Base-by-base conservation (phyloP, 345 rosid genomes). In the Odontarrhena argentea region DNA sequence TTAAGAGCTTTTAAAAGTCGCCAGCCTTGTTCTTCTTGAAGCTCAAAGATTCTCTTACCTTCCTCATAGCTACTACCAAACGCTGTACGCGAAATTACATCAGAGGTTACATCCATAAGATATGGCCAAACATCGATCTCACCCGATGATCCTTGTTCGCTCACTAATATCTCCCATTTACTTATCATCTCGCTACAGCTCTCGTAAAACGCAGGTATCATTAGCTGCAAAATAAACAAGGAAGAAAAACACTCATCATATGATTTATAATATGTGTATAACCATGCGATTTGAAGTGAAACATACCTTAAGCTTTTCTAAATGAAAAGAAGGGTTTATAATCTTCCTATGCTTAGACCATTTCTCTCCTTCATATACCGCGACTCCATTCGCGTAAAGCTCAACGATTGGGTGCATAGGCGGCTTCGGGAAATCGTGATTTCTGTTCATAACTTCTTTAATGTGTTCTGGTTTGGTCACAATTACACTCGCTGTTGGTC, bases 11-110 rank as follows among this genome's bases (percentile, higher is more conserved):
- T 71, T 15, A 60, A 50, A 15, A 80, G 11, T 22, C 80, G 70
- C 7, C 52, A 18, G 53, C 75, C 75, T 71, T 82, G 87, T 56
- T 81, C 83, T 28, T 73, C 69, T 36, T 81, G 77, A 15, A 89
- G 77, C 53, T 77, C 69, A 54, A 89, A 89, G 62, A 85, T 84
- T 57, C 76, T 79, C 45, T 75, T 85, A 24, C 94, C 94, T 63
- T 85, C 96, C 63, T 85, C 84, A 32, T 82, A 85, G 78, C 84
- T 87, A 55, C 86, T 85, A 1, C 91, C 91, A 65, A 89, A 87
- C 8, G 84, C 83, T 3, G 87, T 77, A 55, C 77, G 78, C 9
- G 82, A 82, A 24, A 82, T 80, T 35, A 57, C 82, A 68, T 83
- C 81, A 6, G 69, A 7, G 0, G 86, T 74, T 51, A 83, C 52